Percentiles rank a stretch among this genome's conserved stretches.
phyloP scores from a whole-genome alignment of 2,329 filamentous ascomycete species.

The Colletotrichum limetticola region DNA sequence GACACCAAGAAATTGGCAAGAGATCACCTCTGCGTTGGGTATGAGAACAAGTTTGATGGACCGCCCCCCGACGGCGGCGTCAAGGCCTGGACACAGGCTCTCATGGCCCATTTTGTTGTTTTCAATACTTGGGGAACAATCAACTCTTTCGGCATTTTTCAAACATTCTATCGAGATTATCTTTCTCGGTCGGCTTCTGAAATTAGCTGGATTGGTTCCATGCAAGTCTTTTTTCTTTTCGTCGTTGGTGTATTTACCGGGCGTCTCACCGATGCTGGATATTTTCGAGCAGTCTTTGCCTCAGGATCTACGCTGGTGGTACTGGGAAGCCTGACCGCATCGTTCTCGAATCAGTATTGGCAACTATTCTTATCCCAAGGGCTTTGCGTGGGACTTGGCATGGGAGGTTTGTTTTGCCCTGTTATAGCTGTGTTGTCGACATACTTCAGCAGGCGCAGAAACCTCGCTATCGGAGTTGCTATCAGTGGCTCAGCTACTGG shows the following conservation, averaged over 20 bases:
- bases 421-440: constrained; percentile 68
- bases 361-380: constrained; percentile 62
- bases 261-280: constrained; percentile 54
- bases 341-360: constrained; percentile 55
- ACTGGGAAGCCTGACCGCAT: constrained; percentile 48
- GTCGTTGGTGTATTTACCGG: constrained; percentile 53
- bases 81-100: constrained; percentile 39
- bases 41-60: too few relatives aligned
- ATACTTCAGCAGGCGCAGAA: constrained; percentile 66
- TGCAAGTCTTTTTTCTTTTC: constrained; percentile 55
- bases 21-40: too few relatives aligned
- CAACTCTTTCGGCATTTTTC: constrained; percentile 57
- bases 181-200: constrained; percentile 45
- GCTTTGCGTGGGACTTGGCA: constrained; percentile 59
- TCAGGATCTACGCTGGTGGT: neutral
- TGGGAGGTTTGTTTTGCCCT: constrained; percentile 66
- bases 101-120: constrained; percentile 26
- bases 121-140: constrained; percentile 46
- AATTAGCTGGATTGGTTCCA: constrained; percentile 57
- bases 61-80: constrained; percentile 37
- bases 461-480: constrained; percentile 67
- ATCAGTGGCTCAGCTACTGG: constrained; percentile 67
- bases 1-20: too few relatives aligned
- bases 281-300: constrained; percentile 50
- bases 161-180: constrained; percentile 53